Evolutionary conservation across 768 basidiomycete species (phyloP), one percentile per base, ranked within the genome.

Genomic region (Amyloporia xantha): DNA sequence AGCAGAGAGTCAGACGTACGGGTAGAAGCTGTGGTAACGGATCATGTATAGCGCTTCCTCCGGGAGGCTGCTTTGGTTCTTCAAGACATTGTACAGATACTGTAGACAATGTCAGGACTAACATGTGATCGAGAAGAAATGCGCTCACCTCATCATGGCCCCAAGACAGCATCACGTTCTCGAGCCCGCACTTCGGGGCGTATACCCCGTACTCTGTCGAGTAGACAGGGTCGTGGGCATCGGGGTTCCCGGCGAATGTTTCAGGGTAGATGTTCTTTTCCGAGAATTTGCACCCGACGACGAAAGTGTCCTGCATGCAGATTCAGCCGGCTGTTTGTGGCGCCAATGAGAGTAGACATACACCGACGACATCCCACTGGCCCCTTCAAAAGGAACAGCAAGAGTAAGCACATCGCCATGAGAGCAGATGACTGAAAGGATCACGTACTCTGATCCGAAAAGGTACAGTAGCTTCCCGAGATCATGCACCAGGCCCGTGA

Each of bases 331-430:
- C 41, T 15, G 24, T 52, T 41, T 36, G 49, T 19, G 24, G 5
- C 19, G 39, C 28, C 9, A 26, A 7, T 9, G 6, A 7, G 17
- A 21, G 20, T 37, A 35, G 6, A 73, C 73, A 59, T 66, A 86
- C 86, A 43, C 91, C 92, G 23, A 95, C 92, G 42, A 94, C 91
- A 54, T 92, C 91, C 92, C 92, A 95, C 68, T 94, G 91, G 5
- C 91, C 91, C 44, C 60, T 73, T 57, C 7, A 59, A 17, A 26
- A 53, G 21, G 30, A 15, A n/a, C n/a, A n/a, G n/a, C n/a, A n/a
- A n/a, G 30, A 7, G 30, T 33, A 7, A 33, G 30, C 30, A 33
- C 9, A 7, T 15, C 30, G 15, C 15, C 30, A 33, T 7, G 30
- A 33, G n/a, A 33, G 30, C 30, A 33, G 21, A 30, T 44, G 36